Evolutionary conservation across 2,329 filamentous ascomycete genomes (phyloP), one percentile per base, ranked within the genome.

Genomic region (Apiospora kogelbergensis): DNA sequence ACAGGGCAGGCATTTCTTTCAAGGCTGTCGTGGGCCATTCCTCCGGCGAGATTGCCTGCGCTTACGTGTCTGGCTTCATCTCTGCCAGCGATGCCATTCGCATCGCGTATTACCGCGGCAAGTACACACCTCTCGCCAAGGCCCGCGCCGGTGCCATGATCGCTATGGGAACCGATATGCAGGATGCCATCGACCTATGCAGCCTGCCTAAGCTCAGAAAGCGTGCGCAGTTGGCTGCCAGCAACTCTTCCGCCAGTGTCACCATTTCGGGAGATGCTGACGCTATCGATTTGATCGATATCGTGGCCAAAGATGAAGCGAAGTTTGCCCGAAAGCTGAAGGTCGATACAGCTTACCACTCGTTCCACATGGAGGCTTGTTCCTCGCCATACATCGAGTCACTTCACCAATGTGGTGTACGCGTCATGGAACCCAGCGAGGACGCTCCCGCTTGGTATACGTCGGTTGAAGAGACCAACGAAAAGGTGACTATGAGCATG

Each of bases 261-360:
- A 84, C 82, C 0, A 33, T 82, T 0, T 80, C 79, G 0, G 80
- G 80, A 1, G 78, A 79, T 65, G 37, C 37, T 0, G 73, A 75
- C 7, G 76, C 77, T 1, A 74, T 83, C 6, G 63, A 72, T 0
- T 45, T 73, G 33, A 69, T 78, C 3, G 64, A 46, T 0, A 65
- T 40, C 9, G 37, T 40, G 37, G 37, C 37, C 37, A 40, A 40
- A 63, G 20, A 45, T 69, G 6, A 63, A 74, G 37, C 37, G 1
- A 80, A 73, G 65, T 82, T 82, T 66, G 76, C 78, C 0, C 75
- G 80, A 1, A 11, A 76, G 0, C 74, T 86, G 0, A 71, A 73
- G 2, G 80, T 86, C 0, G 82, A 85, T 63, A 83, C 79, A 0
- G 84, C 84, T 0, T 86, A 86, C 66, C 84, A 86, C 74, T 86